Conservation (phyloP, 2,329 filamentous ascomycete species). For the Ophiostoma himal-ulmi region DNA sequence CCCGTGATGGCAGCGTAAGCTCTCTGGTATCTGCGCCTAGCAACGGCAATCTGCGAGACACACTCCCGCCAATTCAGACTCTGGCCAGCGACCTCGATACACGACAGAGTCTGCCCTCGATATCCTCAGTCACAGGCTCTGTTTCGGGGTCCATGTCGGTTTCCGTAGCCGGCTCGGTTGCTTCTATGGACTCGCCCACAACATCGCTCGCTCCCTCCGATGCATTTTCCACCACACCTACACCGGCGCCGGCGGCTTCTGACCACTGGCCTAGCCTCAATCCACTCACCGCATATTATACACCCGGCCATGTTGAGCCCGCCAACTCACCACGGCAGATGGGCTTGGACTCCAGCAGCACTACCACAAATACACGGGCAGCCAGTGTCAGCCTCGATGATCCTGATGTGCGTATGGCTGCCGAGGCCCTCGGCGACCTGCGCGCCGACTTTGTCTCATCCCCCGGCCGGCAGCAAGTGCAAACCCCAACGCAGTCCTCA, state of each 20-base stretch:
- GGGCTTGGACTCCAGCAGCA: conserved; percentile 40
- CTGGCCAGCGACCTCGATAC: conserved; percentile 17
- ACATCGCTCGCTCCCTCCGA: conserved; percentile 13
- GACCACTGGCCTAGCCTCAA: conserved; percentile 47
- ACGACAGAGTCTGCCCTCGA: conserved; percentile 30
- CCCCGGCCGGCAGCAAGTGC: conserved; percentile 42
- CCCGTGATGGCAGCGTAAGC: neutral
- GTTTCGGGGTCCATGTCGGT: neutral
- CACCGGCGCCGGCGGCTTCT: conserved; percentile 28
- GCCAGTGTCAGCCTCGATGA: conserved; percentile 57
- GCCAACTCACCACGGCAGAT: conserved; percentile 44
- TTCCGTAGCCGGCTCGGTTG: neutral
- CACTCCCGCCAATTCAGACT: conserved; percentile 13
- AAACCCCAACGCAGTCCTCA: conserved; percentile 35
- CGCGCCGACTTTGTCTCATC: conserved; percentile 60
- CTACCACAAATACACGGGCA: conserved; percentile 31
- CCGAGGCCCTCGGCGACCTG: conserved; percentile 69
- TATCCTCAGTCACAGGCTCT: conserved; percentile 23
- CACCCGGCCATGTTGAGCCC: conserved; percentile 39
- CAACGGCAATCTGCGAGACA: conserved; percentile 4
- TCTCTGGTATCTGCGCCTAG: neutral
- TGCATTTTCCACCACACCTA: neutral
- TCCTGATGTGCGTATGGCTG: conserved; percentile 62
- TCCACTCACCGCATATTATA: conserved; percentile 45
- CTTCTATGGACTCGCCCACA: conserved; percentile 13